Evolutionary conservation across 495 filamentous ascomycete species (phyloP), one percentile per base, ranked within the genome.

Genomic region (Lasiosphaeriaceae sp.): DNA sequence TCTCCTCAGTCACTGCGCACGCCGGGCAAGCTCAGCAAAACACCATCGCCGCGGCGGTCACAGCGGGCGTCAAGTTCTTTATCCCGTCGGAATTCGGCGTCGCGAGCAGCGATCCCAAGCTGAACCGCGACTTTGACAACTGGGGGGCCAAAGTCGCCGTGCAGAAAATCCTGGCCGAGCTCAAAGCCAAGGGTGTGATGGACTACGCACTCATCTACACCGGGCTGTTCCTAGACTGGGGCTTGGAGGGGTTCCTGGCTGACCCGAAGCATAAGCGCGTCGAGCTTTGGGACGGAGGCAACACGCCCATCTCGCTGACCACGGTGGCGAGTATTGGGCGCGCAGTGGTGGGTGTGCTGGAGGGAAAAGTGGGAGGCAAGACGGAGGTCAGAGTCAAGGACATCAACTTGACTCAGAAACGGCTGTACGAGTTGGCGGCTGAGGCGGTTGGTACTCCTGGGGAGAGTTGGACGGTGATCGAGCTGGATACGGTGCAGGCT

Each of bases 41-140:
- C 6, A 66, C 84, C 16, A 74, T 88, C 29, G 79, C 86, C 41
- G 86, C 85, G 8, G 75, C 83, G 11, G 69, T 77, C 75, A 82
- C 19, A 81, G 84, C 66, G 67, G 87, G 56, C 26, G 56, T 58
- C n/a, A 47, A 48, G 26, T 49, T 37, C 43, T 52, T 58, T 49
- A n/a, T 53, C 44, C 86, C 84, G 0, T 82, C 79, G 7, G 83
- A 85, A 54, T 89, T 82, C 54, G 84, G 84, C 2, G 37, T 58
- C 3, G 67, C 79, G 24, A 59, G 62, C 5, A 61, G 47, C 29
- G 61, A 68, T 39, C 50, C 64, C 16, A 56, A 65, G 29, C 63
- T 50, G 11, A 50, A 31, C 57, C 19, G 69, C 43, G 47, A 66
- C 69, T 60, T 58, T 73, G 66, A 47, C 76, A 66, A 48, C 69